phyloP scores from a whole-genome alignment of 176 grass and related monocot species.

The Triticum turgidum region DNA sequence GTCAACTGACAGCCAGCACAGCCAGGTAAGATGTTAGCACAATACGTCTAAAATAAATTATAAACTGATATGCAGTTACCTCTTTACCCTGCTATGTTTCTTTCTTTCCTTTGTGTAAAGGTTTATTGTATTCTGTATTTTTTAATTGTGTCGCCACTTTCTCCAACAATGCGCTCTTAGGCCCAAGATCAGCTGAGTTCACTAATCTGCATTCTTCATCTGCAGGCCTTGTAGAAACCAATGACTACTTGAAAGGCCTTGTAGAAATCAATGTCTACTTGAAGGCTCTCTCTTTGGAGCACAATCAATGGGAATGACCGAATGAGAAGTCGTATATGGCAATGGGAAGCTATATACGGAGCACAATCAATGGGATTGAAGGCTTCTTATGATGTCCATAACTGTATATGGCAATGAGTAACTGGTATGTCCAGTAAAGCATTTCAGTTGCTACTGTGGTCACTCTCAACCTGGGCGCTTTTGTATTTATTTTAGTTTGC shows the following conservation, averaged over 20 bases:
- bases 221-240: not conserved
- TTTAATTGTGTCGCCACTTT: not conserved
- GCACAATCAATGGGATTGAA: not conserved
- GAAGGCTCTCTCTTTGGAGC: not conserved
- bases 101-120: not conserved
- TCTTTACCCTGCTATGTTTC: not conserved
- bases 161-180: not conserved
- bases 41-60: not conserved
- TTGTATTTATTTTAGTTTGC: not conserved
- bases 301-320: no score
- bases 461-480: not conserved
- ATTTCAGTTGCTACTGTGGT: not conserved
- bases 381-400: not conserved
- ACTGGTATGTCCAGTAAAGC: not conserved
- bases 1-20: slow-evolving; percentile 30
- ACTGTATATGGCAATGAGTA: not conserved
- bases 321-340: no score
- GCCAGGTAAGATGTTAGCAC: not conserved
- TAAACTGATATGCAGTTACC: not conserved
- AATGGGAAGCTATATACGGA: no score
- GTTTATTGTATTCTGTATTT: not conserved
- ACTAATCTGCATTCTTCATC: slow-evolving; percentile 10
- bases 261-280: not conserved
- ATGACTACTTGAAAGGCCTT: not conserved
- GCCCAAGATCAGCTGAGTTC: not conserved